phyloP scores from a whole-genome alignment of 2,329 filamentous ascomycete species.

The Calonectria pauciramosa region DNA sequence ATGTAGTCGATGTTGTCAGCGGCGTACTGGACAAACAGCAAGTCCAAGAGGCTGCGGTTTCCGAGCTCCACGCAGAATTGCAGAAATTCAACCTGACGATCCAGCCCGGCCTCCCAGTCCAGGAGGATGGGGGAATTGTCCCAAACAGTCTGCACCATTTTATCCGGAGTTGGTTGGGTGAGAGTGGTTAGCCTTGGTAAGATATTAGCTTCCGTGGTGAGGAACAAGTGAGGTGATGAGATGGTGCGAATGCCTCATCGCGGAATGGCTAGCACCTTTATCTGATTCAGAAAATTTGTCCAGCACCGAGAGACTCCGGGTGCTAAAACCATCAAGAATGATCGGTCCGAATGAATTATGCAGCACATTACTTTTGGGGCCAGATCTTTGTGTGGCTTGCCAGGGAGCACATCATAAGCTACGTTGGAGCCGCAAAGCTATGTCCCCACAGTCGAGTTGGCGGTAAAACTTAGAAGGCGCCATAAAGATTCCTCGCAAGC shows the following conservation, averaged over 20 bases:
- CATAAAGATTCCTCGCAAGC: not conserved
- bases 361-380: too few species aligned
- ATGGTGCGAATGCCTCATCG: not conserved
- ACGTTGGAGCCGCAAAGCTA: not conserved
- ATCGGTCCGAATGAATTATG: not conserved
- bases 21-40: not conserved
- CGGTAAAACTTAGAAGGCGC: not conserved
- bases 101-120: not conserved
- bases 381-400: not conserved
- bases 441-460: not conserved
- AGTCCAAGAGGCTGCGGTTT: not conserved
- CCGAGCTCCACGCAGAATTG: not conserved
- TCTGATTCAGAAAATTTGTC: not conserved
- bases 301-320: not conserved
- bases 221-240: not conserved
- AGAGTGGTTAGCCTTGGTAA: not conserved
- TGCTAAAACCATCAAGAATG: not conserved
- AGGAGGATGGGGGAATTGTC: not conserved
- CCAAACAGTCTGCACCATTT: not conserved
- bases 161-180: not conserved
- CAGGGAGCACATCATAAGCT: not conserved
- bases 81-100: not conserved
- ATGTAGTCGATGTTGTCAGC: constrained; percentile 7
- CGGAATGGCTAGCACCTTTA: not conserved
- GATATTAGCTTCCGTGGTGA: too few species aligned